Evolutionary conservation across 176 grass and related monocot species (phyloP).

Genomic region (Musa acuminata): DNA sequence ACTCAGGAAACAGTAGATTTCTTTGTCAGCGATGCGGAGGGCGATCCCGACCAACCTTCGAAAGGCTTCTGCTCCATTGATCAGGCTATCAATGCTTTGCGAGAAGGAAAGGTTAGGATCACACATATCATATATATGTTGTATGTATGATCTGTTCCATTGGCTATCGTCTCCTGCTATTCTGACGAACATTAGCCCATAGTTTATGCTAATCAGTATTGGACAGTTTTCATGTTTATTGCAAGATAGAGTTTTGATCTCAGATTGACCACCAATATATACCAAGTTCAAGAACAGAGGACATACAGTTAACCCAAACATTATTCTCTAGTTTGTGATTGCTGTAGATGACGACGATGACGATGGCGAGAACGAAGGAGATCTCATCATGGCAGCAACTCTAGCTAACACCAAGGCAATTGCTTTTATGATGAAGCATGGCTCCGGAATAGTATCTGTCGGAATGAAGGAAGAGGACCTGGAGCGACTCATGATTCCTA

Average conservation of each 20-base stretch:
- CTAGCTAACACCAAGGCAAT: slow-evolving; percentile 42
- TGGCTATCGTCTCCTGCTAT: too few relatives aligned
- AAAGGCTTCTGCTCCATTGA: slow-evolving; percentile 75
- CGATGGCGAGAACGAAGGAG: slow-evolving; percentile 51
- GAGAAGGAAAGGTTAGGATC: slow-evolving; percentile 49
- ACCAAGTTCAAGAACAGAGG: background rate
- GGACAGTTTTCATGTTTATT: too few relatives aligned
- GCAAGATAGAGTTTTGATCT: too few relatives aligned
- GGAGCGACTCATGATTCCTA: slow-evolving; percentile 79
- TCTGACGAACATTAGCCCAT: too few relatives aligned
- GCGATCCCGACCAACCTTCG: slow-evolving; percentile 65
- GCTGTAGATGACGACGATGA: slow-evolving; percentile 95
- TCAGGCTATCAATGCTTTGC: slow-evolving; percentile 51
- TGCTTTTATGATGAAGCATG: slow-evolving; percentile 86
- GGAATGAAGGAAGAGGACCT: slow-evolving; percentile 85
- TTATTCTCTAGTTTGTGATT: slow-evolving; percentile 87
- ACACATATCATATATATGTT: background rate
- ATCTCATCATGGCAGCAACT: slow-evolving; percentile 73
- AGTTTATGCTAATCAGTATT: too few relatives aligned
- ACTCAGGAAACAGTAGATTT: slow-evolving; percentile 78
- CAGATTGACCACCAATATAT: background rate
- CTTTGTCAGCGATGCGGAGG: slow-evolving; percentile 79
- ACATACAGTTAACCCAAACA: background rate
- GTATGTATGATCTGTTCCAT: too few relatives aligned
- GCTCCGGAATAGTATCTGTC: slow-evolving; percentile 83